These are phyloP conservation scores for Yamadazyma sp. DNA, from an alignment of 1,139 yeast genomes.

Conservation along the genomic window DNA sequence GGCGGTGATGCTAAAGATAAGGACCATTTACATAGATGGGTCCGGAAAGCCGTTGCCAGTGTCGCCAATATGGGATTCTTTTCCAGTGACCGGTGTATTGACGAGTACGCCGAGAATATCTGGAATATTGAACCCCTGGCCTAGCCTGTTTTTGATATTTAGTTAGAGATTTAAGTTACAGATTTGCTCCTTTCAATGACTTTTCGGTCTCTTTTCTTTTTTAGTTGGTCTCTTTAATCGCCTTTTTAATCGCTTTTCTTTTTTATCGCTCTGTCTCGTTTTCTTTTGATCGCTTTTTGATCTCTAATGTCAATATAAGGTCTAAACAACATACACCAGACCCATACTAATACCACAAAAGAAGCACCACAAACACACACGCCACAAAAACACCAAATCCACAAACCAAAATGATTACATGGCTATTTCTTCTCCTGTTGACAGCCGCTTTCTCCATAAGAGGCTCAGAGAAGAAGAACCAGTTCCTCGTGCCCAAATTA, in stretches of 20 bases:
- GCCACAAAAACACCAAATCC: background rate
- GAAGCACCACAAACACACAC: background rate
- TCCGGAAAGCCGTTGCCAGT: conserved; percentile 67
- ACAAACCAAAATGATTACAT: background rate
- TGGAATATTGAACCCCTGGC: conserved; percentile 80
- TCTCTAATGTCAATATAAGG: too few species aligned
- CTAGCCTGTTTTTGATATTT: background rate
- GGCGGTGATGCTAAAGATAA: conserved; percentile 43
- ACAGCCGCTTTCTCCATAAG: background rate
- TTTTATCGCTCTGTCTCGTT: background rate
- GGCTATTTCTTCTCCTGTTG: background rate
- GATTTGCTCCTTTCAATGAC: too few species aligned
- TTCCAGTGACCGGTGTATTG: conserved; percentile 86
- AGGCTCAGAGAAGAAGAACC: background rate
- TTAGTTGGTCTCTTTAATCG: background rate
- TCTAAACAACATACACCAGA: too few species aligned
- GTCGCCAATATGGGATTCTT: conserved; percentile 96
- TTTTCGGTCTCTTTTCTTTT: background rate
- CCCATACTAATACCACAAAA: background rate
- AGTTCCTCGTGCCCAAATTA: conserved; percentile 35
- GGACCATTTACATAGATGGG: conserved; percentile 69
- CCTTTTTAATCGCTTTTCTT: background rate
- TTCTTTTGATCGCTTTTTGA: background rate
- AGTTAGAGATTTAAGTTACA: too few species aligned
- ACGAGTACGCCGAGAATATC: conserved; percentile 88